A percentile compares a stretch with the other conserved stretches of the same genome.
These are phyloP conservation scores for Eustoma russellianum DNA, from an alignment of 257 asterid genomes.

Conservation along the genomic window DNA sequence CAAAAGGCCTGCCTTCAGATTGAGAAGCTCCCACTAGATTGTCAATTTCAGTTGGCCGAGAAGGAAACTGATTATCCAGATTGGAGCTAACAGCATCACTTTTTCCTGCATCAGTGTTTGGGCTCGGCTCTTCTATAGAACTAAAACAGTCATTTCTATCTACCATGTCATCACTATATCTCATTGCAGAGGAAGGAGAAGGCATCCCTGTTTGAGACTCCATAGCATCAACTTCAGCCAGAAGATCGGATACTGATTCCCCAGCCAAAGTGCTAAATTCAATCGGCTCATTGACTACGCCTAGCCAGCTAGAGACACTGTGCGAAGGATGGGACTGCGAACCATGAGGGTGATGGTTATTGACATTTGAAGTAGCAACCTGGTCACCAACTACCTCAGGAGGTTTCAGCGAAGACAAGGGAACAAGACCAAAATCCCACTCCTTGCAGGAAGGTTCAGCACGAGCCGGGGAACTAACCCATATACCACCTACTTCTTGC, in stretches of 20 bases:
- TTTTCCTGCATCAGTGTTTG: conserved; percentile 30
- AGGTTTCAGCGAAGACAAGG: conserved; percentile 25
- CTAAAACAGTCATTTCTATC: conserved; percentile 35
- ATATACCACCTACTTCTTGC: conserved; percentile 34
- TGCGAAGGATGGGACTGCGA: conserved; percentile 23
- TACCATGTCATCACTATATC: no score
- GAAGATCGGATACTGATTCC: conserved; percentile 43
- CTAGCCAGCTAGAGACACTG: conserved; percentile 26
- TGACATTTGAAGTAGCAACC: conserved; percentile 14
- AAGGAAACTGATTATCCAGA: conserved; percentile 28
- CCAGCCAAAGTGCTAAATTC: conserved; percentile 42
- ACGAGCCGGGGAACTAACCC: conserved; percentile 23
- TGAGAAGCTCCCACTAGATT: conserved; percentile 24
- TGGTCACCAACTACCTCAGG: conserved; percentile 25
- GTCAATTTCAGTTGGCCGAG: conserved; percentile 14
- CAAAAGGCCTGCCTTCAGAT: conserved; percentile 33
- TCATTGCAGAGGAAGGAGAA: conserved; percentile 39
- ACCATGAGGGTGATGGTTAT: conserved; percentile 17
- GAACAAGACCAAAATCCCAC: conserved; percentile 30
- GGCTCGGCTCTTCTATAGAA: conserved; percentile 38
- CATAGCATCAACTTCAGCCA: conserved; percentile 49
- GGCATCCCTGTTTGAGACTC: conserved; percentile 34
- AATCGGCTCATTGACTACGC: conserved; percentile 31
- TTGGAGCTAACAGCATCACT: conserved; percentile 26
- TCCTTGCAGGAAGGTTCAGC: conserved; percentile 23